Evolutionary conservation across 208 protist species (phyloP).

Genomic region (Crithidia fasciculata): DNA sequence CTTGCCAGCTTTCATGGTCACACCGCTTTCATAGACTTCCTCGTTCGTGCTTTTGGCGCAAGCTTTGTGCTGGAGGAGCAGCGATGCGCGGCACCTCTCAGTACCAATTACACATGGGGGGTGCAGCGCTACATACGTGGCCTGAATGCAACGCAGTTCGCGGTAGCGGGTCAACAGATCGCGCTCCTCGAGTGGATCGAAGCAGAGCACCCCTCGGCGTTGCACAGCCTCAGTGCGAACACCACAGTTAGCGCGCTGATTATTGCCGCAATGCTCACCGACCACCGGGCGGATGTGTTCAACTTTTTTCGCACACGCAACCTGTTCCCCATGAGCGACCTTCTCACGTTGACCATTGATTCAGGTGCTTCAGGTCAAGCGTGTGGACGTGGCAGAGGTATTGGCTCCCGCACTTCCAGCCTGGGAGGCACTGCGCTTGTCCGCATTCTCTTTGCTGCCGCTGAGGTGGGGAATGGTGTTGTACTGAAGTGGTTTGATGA

Average conservation of each 20-base stretch:
- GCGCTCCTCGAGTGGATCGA: constrained; percentile 51
- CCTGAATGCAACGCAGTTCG: constrained; percentile 39
- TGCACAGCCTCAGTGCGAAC: constrained; percentile 2
- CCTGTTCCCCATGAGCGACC: constrained; percentile 10
- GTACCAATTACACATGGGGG: constrained; percentile 8
- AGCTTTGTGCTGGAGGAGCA: constrained; percentile 36
- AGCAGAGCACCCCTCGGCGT: constrained; percentile 20
- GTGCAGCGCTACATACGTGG: constrained; percentile 7
- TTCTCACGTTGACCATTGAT: not conserved
- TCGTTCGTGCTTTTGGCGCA: constrained; percentile 28
- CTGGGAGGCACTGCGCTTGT: constrained; percentile 25
- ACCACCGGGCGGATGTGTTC: constrained; percentile 35
- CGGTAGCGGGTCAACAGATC: constrained; percentile 42
- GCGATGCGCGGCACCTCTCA: constrained; percentile 11
- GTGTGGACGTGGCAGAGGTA: not conserved
- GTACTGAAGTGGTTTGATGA: constrained; percentile 47
- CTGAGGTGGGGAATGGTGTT: constrained; percentile 43
- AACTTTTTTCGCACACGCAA: constrained; percentile 36
- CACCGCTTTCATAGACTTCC: constrained; percentile 28
- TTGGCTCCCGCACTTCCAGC: not conserved
- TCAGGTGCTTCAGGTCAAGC: not conserved
- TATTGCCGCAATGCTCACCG: constrained; percentile 21
- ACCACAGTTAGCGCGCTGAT: constrained; percentile 14
- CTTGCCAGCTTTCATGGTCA: constrained; percentile 37
- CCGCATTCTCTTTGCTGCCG: constrained; percentile 39